Conservation (phyloP, 805 yeast species). For the Nakazawaea ishiwadae region DNA sequence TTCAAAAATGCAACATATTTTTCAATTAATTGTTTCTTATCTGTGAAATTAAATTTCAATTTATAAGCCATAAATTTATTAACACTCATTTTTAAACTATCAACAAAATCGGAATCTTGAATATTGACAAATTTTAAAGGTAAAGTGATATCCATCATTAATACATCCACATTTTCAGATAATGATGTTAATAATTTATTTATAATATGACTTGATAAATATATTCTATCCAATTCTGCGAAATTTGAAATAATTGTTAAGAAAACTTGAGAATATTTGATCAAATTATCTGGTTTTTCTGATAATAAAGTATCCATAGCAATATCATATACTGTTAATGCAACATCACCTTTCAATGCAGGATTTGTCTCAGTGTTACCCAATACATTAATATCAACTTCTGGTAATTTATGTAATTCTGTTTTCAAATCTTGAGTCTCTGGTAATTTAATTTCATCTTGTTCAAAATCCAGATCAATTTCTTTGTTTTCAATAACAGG, state of each 20-base stretch:
- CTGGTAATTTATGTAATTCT: constrained; percentile 72
- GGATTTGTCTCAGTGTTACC: constrained; percentile 86
- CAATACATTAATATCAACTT: constrained; percentile 77
- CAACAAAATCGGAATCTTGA: constrained; percentile 44
- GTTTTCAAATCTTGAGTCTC: constrained; percentile 51
- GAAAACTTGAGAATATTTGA: constrained; percentile 35
- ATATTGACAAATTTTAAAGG: constrained; percentile 54
- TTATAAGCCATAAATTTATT: constrained; percentile 61
- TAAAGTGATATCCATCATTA: constrained; percentile 54
- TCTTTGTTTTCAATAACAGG: constrained; percentile 31
- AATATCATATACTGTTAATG: constrained; percentile 64
- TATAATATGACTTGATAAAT: constrained; percentile 63
- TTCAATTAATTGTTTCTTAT: constrained; percentile 27
- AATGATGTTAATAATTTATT: constrained; percentile 41
- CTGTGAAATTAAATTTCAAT: constrained; percentile 35
- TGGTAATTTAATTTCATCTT: constrained; percentile 40
- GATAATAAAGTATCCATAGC: constrained; percentile 46
- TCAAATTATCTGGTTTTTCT: constrained; percentile 30
- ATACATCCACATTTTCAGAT: constrained; percentile 34
- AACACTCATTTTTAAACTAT: constrained; percentile 60
- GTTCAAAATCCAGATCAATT: constrained; percentile 22
- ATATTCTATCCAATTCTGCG: constrained; percentile 60
- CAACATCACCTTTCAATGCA: constrained; percentile 70
- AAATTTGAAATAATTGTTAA: constrained; percentile 65
- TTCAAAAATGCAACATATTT: constrained; percentile 29